Conservation (phyloP, 805 yeast species). For the Myxozyma melibiosi region DNA sequence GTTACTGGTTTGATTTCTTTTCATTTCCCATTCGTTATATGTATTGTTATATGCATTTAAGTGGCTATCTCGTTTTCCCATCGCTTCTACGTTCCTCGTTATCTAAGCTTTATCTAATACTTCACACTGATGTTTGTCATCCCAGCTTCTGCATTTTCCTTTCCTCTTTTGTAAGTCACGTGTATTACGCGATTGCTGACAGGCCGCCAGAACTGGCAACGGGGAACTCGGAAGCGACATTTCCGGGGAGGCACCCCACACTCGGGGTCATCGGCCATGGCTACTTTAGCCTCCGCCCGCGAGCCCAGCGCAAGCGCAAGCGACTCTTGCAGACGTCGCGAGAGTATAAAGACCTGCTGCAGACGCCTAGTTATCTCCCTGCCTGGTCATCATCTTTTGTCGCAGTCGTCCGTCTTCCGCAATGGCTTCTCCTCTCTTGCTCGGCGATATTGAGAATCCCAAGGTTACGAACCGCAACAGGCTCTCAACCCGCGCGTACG, state of each 20-base stretch:
- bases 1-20: not conserved
- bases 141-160: not conserved
- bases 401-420: not conserved
- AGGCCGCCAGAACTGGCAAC: too few species aligned
- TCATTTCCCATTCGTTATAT: not conserved
- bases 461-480: conserved; percentile 20
- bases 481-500: conserved; percentile 28
- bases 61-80: not conserved
- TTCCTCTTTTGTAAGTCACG: not conserved
- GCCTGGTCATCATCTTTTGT: not conserved
- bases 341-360: not conserved
- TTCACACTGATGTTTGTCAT: not conserved
- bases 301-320: not conserved
- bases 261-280: conserved; percentile 1
- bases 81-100: not conserved
- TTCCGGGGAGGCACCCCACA: not conserved
- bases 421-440: not conserved
- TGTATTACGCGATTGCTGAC: not conserved
- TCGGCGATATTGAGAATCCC: conserved; percentile 23
- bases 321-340: not conserved
- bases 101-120: not conserved
- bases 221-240: conserved; percentile 4
- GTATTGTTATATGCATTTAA: not conserved
- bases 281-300: conserved; percentile 4
- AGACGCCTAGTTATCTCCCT: not conserved